Evolutionary conservation across 2,329 filamentous ascomycete genomes (phyloP), one percentile per base, ranked within the genome.

Genomic region (Alternaria sp.): DNA sequence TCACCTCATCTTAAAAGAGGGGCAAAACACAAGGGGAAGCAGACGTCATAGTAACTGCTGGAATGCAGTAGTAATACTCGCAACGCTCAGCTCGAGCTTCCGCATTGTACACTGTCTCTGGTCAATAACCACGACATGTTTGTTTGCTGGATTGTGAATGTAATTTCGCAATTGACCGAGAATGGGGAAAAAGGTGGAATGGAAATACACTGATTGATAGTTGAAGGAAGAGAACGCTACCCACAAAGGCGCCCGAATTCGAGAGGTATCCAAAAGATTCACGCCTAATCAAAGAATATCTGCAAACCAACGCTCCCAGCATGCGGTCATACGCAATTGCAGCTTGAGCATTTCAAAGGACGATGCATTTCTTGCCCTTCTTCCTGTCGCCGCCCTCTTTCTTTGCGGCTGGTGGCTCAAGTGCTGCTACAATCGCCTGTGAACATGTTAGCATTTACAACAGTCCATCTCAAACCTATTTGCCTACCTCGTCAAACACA

Each of bases 401-500:
- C 56, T 69, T 66, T 54, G 89, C 88, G 60, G 88, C 85, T 23
- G 91, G 91, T 41, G 94, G 94, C 80, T 98, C 94, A 65, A 98
- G 84, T 40, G 94, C 94, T 64, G 94, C 94, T 66, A 98, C 94
- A 72, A 98, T 98, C 28, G 94, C 94, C 93, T 97, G 64, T 3
- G 37, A 23, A 44, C 28, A 49, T 9, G 29, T 68, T 56, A 72
- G 58, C 48, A 17, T n/a, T 36, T 24, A 41, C 29, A 8, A 21
- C 24, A 40, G 24, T 34, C 49, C 36, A 24, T 33, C 13, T n/a
- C 5, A 29, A 10, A 9, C 24, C 26, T 1, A 21, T 24, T 3
- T 21, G 14, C 86, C 70, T 85, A 97, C 93, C 90, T 98, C 95
- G 74, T 99, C 95, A 80, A 99, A 99, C 17, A 99, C 95, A 76